Percentiles rank a stretch among this genome's conserved stretches.
Conservation (phyloP, 2,329 filamentous ascomycete species). For the Calonectria crousiana region DNA sequence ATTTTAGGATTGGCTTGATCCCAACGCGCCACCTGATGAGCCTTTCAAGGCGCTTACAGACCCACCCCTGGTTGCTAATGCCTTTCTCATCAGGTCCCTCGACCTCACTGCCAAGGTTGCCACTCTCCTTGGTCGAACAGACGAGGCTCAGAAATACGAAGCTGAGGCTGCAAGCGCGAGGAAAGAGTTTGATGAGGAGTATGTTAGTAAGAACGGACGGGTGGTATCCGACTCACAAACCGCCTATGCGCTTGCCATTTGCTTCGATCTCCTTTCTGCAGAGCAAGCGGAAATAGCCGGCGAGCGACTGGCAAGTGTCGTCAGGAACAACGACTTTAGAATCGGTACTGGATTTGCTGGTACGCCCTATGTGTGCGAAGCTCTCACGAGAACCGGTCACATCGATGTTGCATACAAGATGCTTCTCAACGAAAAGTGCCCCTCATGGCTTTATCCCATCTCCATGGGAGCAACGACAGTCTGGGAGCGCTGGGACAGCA, state of each 20-base stretch:
- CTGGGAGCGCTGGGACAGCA: conserved; percentile 58
- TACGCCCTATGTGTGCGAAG: conserved; percentile 50
- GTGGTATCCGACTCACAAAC: conserved; percentile 41
- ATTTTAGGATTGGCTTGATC: conserved; percentile 63
- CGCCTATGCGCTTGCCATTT: conserved; percentile 38
- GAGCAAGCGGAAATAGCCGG: conserved; percentile 27
- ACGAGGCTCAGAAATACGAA: conserved; percentile 24
- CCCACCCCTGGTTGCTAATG: conserved; percentile 57
- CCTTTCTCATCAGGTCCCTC: conserved; percentile 60
- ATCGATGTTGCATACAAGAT: conserved; percentile 50
- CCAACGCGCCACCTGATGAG: conserved; percentile 55
- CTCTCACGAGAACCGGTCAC: conserved; percentile 30
- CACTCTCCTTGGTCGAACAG: conserved; percentile 44
- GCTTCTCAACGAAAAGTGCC: conserved; percentile 50
- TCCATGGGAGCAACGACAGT: conserved; percentile 55
- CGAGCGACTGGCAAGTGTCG: conserved; percentile 29
- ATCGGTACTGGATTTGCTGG: conserved; percentile 51
- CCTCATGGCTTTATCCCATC: conserved; percentile 54
- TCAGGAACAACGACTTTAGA: conserved; percentile 32
- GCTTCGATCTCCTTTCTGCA: conserved; percentile 31
- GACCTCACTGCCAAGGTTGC: conserved; percentile 52
- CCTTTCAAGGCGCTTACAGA: conserved; percentile 55
- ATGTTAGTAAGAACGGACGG: conserved; percentile 38
- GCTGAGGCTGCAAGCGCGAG: conserved; percentile 30
- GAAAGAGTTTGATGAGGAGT: conserved; percentile 32